phyloP scores from a whole-genome alignment of 805 yeast genomes.

The Kodamaea kaohsiungensis region DNA sequence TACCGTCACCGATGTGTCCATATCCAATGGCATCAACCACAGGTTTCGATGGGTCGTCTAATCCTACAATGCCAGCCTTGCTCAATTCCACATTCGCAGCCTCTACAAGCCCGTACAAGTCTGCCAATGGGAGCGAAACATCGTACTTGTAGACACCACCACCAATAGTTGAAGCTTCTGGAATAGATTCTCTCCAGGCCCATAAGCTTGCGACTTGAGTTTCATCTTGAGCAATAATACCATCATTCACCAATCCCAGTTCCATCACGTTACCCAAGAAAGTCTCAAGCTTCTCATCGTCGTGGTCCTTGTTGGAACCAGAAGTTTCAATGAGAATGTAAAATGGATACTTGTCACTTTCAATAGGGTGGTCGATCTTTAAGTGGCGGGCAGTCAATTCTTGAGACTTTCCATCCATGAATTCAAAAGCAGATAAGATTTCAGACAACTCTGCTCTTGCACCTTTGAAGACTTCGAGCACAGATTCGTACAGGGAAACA shows the following conservation, averaged over 20 bases:
- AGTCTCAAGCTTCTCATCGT: slow-evolving; percentile 81
- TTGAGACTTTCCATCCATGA: slow-evolving; percentile 81
- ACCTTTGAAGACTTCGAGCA: slow-evolving; percentile 73
- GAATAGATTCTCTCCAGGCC: slow-evolving; percentile 94
- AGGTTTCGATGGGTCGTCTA: slow-evolving; percentile 64
- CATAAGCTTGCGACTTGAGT: slow-evolving; percentile 80
- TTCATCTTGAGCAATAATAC: slow-evolving; percentile 95
- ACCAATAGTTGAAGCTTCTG: slow-evolving; percentile 79
- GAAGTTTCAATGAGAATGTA: slow-evolving; percentile 91
- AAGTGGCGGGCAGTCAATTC: slow-evolving; percentile 61
- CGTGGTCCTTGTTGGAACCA: slow-evolving; percentile 94
- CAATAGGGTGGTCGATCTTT: slow-evolving; percentile 72
- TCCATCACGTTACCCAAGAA: slow-evolving; percentile 87
- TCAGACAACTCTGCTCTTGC: slow-evolving; percentile 82
- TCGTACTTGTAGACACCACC: slow-evolving; percentile 99
- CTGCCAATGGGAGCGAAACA: slow-evolving; percentile 84
- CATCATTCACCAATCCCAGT: slow-evolving; percentile 81
- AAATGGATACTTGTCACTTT: slow-evolving; percentile 74
- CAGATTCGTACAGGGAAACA: slow-evolving; percentile 77
- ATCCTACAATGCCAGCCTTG: slow-evolving; percentile 58
- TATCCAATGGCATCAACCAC: slow-evolving; percentile 91
- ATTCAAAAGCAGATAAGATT: slow-evolving; percentile 88
- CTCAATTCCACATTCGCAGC: slow-evolving; percentile 66
- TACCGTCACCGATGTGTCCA: slow-evolving; percentile 99
- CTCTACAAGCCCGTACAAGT: slow-evolving; percentile 78